Evolutionary conservation across 1,139 yeast genomes (phyloP).

Genomic region (Geotrichum restrictum): DNA sequence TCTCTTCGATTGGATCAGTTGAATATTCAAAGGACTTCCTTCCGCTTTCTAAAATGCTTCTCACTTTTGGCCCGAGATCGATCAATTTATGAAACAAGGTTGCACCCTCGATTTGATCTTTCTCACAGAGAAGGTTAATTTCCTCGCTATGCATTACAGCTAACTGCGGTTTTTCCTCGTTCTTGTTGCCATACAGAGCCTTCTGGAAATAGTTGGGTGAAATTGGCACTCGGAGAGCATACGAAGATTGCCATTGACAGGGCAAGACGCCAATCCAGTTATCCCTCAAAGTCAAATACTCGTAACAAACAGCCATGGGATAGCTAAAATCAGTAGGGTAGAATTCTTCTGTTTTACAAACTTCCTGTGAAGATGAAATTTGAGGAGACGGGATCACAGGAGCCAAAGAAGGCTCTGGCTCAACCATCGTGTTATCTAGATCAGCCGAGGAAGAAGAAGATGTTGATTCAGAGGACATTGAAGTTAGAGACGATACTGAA

Average conservation of each 20-base stretch:
- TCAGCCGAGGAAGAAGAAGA: background rate
- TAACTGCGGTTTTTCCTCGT: background rate
- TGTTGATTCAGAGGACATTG: background rate
- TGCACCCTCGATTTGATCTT: slow-evolving; percentile 1
- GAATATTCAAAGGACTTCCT: background rate
- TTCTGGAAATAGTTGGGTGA: background rate
- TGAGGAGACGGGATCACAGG: background rate
- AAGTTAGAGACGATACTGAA: background rate
- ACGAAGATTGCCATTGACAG: background rate
- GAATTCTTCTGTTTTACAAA: background rate
- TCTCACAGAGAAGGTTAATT: background rate
- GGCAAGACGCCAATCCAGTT: slow-evolving; percentile 13
- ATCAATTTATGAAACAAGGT: background rate
- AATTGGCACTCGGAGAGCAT: background rate
- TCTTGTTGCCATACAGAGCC: background rate
- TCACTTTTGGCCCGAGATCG: slow-evolving; percentile 9
- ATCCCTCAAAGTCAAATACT: slow-evolving; percentile 5
- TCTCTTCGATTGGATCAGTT: background rate
- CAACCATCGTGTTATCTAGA: background rate
- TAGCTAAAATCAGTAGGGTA: slow-evolving; percentile 8
- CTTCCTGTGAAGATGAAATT: background rate
- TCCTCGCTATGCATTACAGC: slow-evolving; percentile 7
- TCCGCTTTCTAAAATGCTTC: background rate
- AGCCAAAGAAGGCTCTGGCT: background rate
- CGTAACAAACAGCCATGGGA: slow-evolving; percentile 10